Evolutionary conservation across 192 early-diverging fungal genomes (phyloP), one percentile per base, ranked within the genome.

Genomic region (Chytriomyces hyalinus): DNA sequence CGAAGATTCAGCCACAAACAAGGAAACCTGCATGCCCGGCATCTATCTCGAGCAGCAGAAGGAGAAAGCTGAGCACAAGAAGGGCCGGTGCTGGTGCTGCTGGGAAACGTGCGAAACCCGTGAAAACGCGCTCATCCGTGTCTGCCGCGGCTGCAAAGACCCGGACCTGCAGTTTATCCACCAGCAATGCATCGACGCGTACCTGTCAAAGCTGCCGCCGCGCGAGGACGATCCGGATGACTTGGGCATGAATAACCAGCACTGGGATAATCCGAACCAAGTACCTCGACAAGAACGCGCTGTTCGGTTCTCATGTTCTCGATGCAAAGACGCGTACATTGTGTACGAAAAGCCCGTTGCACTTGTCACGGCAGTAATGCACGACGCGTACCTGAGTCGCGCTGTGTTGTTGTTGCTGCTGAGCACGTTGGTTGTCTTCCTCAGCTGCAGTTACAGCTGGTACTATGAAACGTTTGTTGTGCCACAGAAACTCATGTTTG

Each of bases 121-220:
- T 48, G 24, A 47, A 46, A 77, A 70, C 48, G 73, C 74, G 13
- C 61, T 79, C 17, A 67, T 79, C 48, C 70, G 78, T 22, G 81
- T 73, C 24, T 81, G 80, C 50, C 48, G 17, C 6, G 80, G 80
- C 26, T 81, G 80, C 43, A 82, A 78, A 47, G 80, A 81, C 66
- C 78, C 78, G 3, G 80, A 81, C 45, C 20, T 81, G 17, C 80
- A 81, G 60, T 81, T 62, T 59, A 80, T 72, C 65, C 80, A 81
- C 63, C 80, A 80, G 62, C 46, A 44, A 15, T 81, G 80, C 62
- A 82, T 81, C 28, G 80, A 81, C 75, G 8, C 13, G 10, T 82
- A 78, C 53, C 28, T 81, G 3, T 13, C 78, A 15, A 28, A 22
- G 10, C 67, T 81, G 6, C 80, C 80, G 10, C 48, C 78, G n/a